These are phyloP conservation scores for Aspergillus amoenus DNA, from an alignment of 2,329 filamentous ascomycete species.

Conservation along the genomic window DNA sequence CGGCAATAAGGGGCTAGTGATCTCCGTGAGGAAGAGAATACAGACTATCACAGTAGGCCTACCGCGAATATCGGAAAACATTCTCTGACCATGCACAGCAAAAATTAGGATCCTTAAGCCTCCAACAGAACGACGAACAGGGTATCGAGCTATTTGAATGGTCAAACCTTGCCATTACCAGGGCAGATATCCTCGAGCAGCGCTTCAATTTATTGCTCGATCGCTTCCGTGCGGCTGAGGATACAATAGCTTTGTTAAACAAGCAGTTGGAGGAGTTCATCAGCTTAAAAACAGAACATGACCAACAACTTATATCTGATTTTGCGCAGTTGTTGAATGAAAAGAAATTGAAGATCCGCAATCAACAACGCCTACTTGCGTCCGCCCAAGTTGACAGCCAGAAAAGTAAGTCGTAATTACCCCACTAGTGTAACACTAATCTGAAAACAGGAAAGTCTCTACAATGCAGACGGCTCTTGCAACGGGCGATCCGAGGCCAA, in stretches of 20 bases:
- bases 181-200: conserved; percentile 43
- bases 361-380: conserved; percentile 58
- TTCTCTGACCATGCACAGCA: conserved; percentile 37
- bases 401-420: conserved; percentile 28
- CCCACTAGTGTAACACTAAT: background rate
- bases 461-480: conserved; percentile 24
- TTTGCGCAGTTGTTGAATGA: conserved; percentile 60
- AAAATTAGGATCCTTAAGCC: conserved; percentile 54
- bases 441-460: conserved; percentile 22
- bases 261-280: conserved; percentile 59
- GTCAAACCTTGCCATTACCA: conserved; percentile 50
- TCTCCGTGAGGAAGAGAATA: conserved; percentile 44
- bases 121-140: conserved; percentile 54
- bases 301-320: conserved; percentile 57
- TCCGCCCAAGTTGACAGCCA: conserved; percentile 47
- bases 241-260: conserved; percentile 52
- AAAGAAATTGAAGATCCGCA: conserved; percentile 65
- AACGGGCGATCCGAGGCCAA: conserved; percentile 12
- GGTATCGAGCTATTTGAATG: conserved; percentile 59
- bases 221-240: conserved; percentile 46
- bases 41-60: conserved; percentile 50
- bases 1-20: conserved; percentile 36
- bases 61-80: background rate
- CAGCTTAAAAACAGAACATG: conserved; percentile 56
- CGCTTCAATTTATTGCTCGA: conserved; percentile 43